Evolutionary conservation across 768 basidiomycete genomes (phyloP).

Genomic region (Boletus sp.): DNA sequence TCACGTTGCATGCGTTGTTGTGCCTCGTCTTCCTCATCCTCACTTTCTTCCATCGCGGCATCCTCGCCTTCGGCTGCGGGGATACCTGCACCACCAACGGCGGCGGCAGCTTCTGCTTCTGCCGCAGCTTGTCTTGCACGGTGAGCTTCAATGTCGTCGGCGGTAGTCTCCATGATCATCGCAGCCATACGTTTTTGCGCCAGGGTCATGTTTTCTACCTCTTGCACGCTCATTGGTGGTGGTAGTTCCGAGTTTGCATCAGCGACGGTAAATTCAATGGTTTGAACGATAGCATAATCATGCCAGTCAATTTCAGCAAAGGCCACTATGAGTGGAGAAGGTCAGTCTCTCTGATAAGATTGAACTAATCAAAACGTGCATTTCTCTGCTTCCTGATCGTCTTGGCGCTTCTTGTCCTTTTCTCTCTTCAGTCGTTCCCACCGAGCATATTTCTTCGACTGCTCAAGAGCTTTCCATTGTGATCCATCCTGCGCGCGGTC

Average conservation of each 20-base stretch:
- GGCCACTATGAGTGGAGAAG: conserved; percentile 53
- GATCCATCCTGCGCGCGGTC: conserved; percentile 62
- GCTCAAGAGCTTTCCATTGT: conserved; percentile 76
- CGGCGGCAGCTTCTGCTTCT: conserved; percentile 79
- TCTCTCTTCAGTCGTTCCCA: conserved; percentile 87
- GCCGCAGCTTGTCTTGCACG: conserved; percentile 81
- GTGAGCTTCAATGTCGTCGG: conserved; percentile 80
- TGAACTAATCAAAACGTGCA: conserved; percentile 45
- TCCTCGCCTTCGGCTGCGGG: conserved; percentile 49
- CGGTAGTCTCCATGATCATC: conserved; percentile 96
- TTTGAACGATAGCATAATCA: conserved; percentile 97
- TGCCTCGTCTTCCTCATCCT: conserved; percentile 74
- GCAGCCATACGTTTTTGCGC: conserved; percentile 98
- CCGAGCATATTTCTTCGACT: conserved; percentile 74
- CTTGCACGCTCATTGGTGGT: conserved; percentile 93
- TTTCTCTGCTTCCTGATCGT: conserved; percentile 90
- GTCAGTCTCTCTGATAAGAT: not conserved
- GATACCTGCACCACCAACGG: conserved; percentile 63
- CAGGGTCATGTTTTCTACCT: conserved; percentile 94
- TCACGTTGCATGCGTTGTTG: conserved; percentile 56
- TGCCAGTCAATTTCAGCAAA: conserved; percentile 99
- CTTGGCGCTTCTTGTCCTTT: conserved; percentile 80
- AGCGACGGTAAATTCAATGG: conserved; percentile 93
- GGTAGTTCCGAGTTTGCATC: conserved; percentile 91
- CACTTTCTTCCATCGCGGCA: conserved; percentile 77